Evolutionary conservation across 2,329 filamentous ascomycete species (phyloP), one percentile per base, ranked within the genome.

Genomic region (Epichloe coenophiala): DNA sequence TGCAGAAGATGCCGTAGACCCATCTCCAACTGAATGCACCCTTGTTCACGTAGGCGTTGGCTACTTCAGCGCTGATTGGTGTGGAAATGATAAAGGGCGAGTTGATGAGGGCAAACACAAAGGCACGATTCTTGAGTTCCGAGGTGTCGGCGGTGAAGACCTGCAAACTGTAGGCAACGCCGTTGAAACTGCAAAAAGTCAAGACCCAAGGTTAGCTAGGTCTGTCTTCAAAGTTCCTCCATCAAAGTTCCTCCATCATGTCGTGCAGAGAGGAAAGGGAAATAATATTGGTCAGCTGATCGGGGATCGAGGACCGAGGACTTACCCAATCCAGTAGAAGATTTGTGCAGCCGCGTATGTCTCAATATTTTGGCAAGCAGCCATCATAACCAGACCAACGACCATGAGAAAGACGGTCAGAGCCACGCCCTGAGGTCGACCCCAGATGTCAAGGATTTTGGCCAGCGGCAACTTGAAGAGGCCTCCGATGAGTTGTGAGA

Each of bases 101-200:
- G 13, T 65, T 66, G 27, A 68, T 68, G 36, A 71, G 64, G 19
- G 63, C 66, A 39, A 64, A 70, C 6, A 64, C 64, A 9, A 71
- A 47, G 5, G 63, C 67, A 58, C 68, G 62, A 42, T 68, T 70
- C 46, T 55, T 58, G 5, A 70, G 57, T 40, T 54, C 59, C 6
- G 63, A 81, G 2, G 78, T 81, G 59, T 86, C 83, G 36, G 82
- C 79, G 47, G 81, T 78, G 58, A 86, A 77, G 13, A 86, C 76
- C 52, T 77, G 74, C 23, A 83, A 68, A n/a, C 74, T 71, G 57
- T 82, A 84, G 49, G 75, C 74, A 47, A 84, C 67, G 31, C 80
- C 81, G 8, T 73, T 74, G 49, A 72, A 69, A 15, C 82, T 31
- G 9, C 27, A 31, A 11, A 3, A 31, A 31, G 27, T 31, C 27